Base-by-base conservation (phyloP, 805 yeast genomes). In the Starmera pachycereana region DNA sequence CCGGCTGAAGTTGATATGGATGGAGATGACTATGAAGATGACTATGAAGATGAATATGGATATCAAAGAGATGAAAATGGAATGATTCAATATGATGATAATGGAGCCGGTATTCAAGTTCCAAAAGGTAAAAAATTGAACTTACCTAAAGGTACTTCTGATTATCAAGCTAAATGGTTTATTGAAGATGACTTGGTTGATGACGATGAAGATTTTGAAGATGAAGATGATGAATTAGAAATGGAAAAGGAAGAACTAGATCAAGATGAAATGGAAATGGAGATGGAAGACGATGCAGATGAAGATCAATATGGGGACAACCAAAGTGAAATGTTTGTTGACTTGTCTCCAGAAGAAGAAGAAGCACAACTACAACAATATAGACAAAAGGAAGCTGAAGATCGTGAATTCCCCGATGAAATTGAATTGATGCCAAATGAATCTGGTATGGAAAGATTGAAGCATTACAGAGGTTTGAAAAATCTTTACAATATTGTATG, bases 341-440 rank as follows among this genome's bases (percentile, higher is more conserved):
- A 87, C 31, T 63, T 87, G 38, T 66, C 81, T 1, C 78, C 81
- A 29, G 96, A 85, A 51, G 96, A 87, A 51, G 96, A 86, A 58
- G 78, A 76, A 44, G 72, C 77, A 51, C 96, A 89, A 61, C 67
- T 87, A 45, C 65, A 71, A 41, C 73, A 71, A 51, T 88, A 70
- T 63, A 75, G 92, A 50, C 69, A 68, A 32, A 60, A 75, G 45
- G 96, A 78, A 48, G 73, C 74, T 44, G 97, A 89, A 40, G 97
- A 87, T 57, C 71, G 76, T 30, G 96, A 89, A 52, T 92, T 88
- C 68, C 97, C 97, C 0, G 99, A 92, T 62, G 98, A 92, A 63
- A 63, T 90, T 41, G 97, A 92, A 58, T 64, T 92, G 34, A 72
- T 70, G 36, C 97, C 97, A 28, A 56, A 61, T 6, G 89, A 74